A percentile compares a stretch with the other conserved stretches of the same genome.
Conservation (phyloP, 345 rosid species). For the Sonneratia caseolaris region DNA sequence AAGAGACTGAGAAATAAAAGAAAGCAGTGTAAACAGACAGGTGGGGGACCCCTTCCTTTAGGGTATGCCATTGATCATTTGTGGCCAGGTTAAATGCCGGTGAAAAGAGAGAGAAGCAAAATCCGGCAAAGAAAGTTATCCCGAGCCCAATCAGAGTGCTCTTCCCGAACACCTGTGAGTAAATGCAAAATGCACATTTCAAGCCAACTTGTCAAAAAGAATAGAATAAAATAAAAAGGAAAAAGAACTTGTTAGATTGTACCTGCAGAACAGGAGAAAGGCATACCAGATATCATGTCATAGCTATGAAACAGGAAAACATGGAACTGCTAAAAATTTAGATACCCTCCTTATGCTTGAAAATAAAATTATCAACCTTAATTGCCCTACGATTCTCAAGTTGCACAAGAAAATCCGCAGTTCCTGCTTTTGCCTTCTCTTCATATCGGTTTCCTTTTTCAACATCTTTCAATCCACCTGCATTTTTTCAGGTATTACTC, state of each 20-base stretch:
- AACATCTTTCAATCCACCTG: slow-evolving; percentile 17
- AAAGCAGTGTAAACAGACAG: slow-evolving; percentile 65
- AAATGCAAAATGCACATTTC: not conserved
- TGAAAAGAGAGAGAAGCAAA: slow-evolving; percentile 71
- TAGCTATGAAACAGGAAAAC: too few species aligned
- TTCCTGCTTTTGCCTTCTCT: slow-evolving; percentile 44
- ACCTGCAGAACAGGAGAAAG: not conserved
- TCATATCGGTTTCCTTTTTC: slow-evolving; percentile 24
- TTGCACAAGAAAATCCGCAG: slow-evolving; percentile 52
- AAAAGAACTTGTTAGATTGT: too few species aligned
- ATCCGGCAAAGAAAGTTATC: slow-evolving; percentile 61
- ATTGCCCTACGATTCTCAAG: slow-evolving; percentile 64
- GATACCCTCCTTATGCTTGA: too few species aligned
- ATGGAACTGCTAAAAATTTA: too few species aligned
- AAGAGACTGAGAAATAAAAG: slow-evolving; percentile 67
- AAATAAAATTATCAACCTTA: slow-evolving; percentile 25
- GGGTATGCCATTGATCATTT: slow-evolving; percentile 74
- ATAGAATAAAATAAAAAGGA: not conserved
- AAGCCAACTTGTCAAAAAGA: too few species aligned
- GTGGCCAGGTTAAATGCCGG: slow-evolving; percentile 85
- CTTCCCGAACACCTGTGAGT: slow-evolving; percentile 59
- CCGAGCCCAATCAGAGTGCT: slow-evolving; percentile 46
- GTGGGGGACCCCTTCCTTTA: slow-evolving; percentile 60
- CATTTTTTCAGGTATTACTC: not conserved
- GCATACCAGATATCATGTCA: too few species aligned